Conservation (phyloP, 1,284 basidiomycete genomes). For the Ceratobasidium theobromae region DNA sequence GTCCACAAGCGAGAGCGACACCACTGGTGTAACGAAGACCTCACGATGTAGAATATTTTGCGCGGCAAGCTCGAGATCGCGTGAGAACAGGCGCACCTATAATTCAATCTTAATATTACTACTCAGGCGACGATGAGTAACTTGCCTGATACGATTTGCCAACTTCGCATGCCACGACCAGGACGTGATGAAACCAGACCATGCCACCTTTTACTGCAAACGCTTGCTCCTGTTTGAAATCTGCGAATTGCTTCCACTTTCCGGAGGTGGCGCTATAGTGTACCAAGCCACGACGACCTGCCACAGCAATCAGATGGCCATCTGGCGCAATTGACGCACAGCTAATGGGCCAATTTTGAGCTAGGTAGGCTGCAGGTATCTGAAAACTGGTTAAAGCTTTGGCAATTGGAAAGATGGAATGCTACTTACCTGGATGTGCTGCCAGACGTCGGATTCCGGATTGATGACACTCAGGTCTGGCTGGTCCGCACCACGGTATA, state of each 20-base stretch:
- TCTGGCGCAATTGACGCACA: conserved; percentile 92
- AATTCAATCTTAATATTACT: conserved; percentile 26
- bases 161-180: conserved; percentile 89
- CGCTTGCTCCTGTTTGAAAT: conserved; percentile 83
- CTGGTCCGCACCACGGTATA: conserved; percentile 97
- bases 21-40: conserved; percentile 71
- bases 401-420: background rate
- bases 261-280: conserved; percentile 95
- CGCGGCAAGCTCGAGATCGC: conserved; percentile 87
- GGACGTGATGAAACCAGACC: conserved; percentile 95
- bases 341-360: conserved; percentile 92
- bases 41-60: conserved; percentile 85
- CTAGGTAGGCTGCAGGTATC: conserved; percentile 88
- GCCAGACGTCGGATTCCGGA: conserved; percentile 98
- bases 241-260: conserved; percentile 90
- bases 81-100: conserved; percentile 92
- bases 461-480: conserved; percentile 98
- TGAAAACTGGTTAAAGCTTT: conserved; percentile 42
- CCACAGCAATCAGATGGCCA: conserved; percentile 89
- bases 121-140: background rate
- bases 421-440: conserved; percentile 76
- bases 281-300: conserved; percentile 85
- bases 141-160: conserved; percentile 73
- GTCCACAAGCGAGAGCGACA: conserved; percentile 89
- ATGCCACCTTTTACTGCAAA: conserved; percentile 90